Evolutionary conservation across 306 rosid species (phyloP).

Genomic region (Prunus padus): DNA sequence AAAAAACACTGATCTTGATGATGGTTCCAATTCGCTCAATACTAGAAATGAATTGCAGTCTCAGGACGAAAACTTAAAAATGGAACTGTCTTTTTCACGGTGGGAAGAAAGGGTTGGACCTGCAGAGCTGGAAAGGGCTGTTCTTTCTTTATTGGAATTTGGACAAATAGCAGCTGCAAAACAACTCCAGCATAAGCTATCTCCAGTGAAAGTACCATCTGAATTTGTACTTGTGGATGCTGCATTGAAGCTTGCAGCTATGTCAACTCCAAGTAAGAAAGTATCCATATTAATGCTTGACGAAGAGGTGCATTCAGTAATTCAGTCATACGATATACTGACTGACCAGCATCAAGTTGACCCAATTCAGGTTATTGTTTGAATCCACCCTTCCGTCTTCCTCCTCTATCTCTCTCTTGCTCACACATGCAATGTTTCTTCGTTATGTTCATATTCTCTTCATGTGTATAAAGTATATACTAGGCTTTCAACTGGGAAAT

Average conservation of each 20-base stretch:
- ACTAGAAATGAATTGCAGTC: slow-evolving; percentile 53
- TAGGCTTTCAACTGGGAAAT: slow-evolving; percentile 4
- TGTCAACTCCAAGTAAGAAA: slow-evolving; percentile 58
- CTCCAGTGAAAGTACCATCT: slow-evolving; percentile 73
- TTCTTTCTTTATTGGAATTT: slow-evolving; percentile 90
- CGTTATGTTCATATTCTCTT: neutral
- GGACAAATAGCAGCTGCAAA: slow-evolving; percentile 93
- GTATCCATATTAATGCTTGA: slow-evolving; percentile 64
- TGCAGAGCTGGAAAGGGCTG: slow-evolving; percentile 86
- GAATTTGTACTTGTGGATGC: slow-evolving; percentile 84
- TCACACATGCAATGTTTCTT: neutral
- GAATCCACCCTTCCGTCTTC: neutral
- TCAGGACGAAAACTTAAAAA: slow-evolving; percentile 66
- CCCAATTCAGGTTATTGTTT: slow-evolving; percentile 66
- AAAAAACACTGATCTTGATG: slow-evolving; percentile 60
- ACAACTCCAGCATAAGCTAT: slow-evolving; percentile 87
- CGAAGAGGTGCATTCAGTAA: slow-evolving; percentile 63
- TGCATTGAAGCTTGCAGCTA: slow-evolving; percentile 76
- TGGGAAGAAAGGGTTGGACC: slow-evolving; percentile 98
- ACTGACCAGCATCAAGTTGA: slow-evolving; percentile 49
- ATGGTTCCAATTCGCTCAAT: slow-evolving; percentile 48
- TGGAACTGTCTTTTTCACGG: slow-evolving; percentile 77
- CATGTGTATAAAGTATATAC: slow-evolving; percentile 9
- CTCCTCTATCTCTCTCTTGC: slow-evolving; percentile 12
- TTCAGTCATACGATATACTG: slow-evolving; percentile 46